Percentiles rank a stretch among this genome's conserved stretches.
Evolutionary conservation across 169 alveolate genomes (phyloP).

Genomic region (Sarcocystis neurona): DNA sequence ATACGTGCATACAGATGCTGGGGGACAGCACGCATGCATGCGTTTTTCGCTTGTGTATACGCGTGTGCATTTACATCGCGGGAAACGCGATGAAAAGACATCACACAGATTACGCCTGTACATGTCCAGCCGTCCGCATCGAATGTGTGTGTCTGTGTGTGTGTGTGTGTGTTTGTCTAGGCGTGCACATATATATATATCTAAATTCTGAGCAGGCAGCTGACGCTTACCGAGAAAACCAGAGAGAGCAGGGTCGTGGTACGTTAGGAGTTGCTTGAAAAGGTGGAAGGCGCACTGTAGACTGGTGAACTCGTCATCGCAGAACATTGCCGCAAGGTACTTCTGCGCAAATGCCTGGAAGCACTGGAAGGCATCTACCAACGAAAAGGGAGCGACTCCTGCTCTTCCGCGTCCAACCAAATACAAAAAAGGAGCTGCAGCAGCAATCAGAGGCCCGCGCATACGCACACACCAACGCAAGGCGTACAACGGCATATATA

Average conservation of each 20-base stretch:
- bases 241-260: slow-evolving; percentile 76
- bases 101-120: too few species aligned
- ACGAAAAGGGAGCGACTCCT: slow-evolving; percentile 63
- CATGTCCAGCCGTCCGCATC: too few species aligned
- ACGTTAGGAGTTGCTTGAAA: slow-evolving; percentile 71
- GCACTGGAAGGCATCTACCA: slow-evolving; percentile 67
- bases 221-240: slow-evolving; percentile 68
- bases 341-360: slow-evolving; percentile 69
- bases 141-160: too few species aligned
- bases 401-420: slow-evolving; percentile 60
- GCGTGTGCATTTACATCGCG: too few species aligned
- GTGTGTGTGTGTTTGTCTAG: too few species aligned
- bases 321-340: slow-evolving; percentile 71
- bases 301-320: slow-evolving; percentile 72
- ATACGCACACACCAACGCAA: neutral
- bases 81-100: too few species aligned
- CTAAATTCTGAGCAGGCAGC: too few species aligned
- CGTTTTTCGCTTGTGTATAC: too few species aligned
- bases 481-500: neutral
- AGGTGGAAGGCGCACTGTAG: slow-evolving; percentile 74
- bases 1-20: too few species aligned
- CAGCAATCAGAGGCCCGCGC: slow-evolving; percentile 14
- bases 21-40: too few species aligned
- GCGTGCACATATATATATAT: too few species aligned
- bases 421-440: slow-evolving; percentile 70